Conservation (phyloP, 1,284 basidiomycete species). For the Ganoderma sp. region DNA sequence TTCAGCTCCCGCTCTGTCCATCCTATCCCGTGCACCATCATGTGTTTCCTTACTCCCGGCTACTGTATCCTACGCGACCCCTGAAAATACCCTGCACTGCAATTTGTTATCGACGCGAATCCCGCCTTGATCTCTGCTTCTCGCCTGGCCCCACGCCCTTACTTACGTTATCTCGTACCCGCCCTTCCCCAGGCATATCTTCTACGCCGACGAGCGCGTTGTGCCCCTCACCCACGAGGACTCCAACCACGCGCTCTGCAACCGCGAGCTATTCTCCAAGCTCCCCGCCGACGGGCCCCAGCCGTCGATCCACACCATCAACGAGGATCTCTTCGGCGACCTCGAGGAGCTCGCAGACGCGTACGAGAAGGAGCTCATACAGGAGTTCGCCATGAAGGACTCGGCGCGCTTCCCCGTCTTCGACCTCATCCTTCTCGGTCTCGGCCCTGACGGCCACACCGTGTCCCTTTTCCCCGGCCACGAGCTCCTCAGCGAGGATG, state of each 20-base stretch:
- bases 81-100: background rate
- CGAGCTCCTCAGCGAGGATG: constrained; percentile 81
- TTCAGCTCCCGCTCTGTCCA: background rate
- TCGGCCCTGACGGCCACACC: constrained; percentile 96
- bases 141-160: background rate
- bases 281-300: constrained; percentile 72
- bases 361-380: constrained; percentile 93
- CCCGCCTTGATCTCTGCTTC: constrained; percentile 16
- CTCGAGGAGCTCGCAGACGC: constrained; percentile 90
- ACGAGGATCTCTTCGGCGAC: constrained; percentile 72
- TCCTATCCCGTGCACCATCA: background rate
- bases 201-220: constrained; percentile 96
- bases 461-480: constrained; percentile 96
- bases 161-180: constrained; percentile 1
- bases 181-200: constrained; percentile 80
- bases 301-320: constrained; percentile 87
- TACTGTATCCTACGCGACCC: background rate
- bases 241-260: constrained; percentile 88
- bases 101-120: constrained; percentile 9
- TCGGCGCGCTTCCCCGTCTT: constrained; percentile 94
- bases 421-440: constrained; percentile 92
- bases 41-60: background rate
- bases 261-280: constrained; percentile 80
- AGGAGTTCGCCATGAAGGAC: constrained; percentile 88
- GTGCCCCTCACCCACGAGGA: constrained; percentile 93